These are phyloP conservation scores for Puccinia coronata DNA, from an alignment of 1,284 basidiomycete genomes.

Conservation along the genomic window DNA sequence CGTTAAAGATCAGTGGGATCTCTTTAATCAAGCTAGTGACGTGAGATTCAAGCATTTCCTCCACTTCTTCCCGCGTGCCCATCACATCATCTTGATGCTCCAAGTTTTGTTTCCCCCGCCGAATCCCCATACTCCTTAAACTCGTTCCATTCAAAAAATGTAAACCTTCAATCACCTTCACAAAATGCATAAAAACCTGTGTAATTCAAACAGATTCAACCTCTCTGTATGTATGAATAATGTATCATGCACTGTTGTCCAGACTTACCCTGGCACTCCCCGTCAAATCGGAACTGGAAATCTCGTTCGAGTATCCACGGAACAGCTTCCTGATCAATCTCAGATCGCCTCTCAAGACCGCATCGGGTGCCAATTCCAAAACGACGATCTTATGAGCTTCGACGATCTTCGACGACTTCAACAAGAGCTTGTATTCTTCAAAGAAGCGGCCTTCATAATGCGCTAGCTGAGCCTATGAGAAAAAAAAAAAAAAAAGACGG, in stretches of 20 bases:
- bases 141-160: conserved; percentile 25
- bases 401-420: conserved; percentile 66
- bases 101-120: conserved; percentile 6
- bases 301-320: conserved; percentile 53
- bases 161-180: conserved; percentile 39
- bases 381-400: conserved; percentile 78
- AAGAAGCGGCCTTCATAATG: conserved; percentile 69
- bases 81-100: conserved; percentile 3
- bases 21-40: conserved; percentile 45
- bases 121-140: not conserved
- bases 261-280: conserved; percentile 55
- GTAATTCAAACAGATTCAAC: conserved; percentile 4
- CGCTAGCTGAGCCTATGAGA: conserved; percentile 68
- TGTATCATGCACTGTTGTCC: conserved; percentile 31
- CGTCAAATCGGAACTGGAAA: conserved; percentile 56
- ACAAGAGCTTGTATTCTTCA: conserved; percentile 74
- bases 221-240: not conserved
- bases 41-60: conserved; percentile 16
- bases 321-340: conserved; percentile 75
- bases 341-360: conserved; percentile 76
- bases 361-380: conserved; percentile 83
- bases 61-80: conserved; percentile 8
- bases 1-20: conserved; percentile 34
- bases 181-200: conserved; percentile 42
- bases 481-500: conserved; percentile 8